Base-by-base conservation (phyloP, 23 red algal species). In the Cyanidioschyzon merolae region DNA sequence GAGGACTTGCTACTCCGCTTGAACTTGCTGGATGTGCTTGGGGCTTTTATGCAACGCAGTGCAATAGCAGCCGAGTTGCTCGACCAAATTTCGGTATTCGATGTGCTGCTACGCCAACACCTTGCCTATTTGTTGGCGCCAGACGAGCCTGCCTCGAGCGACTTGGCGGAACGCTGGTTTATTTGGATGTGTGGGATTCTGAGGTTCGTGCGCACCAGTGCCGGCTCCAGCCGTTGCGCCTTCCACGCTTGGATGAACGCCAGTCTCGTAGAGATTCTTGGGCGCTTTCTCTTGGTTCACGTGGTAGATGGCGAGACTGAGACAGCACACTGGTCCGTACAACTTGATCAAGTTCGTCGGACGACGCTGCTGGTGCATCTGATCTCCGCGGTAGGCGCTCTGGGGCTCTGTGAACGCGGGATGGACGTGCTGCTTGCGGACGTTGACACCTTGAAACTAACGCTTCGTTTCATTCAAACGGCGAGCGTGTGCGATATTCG, bases 391-490 rank as follows among this genome's bases (percentile, higher is more conserved):
- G 63, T 71, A 7, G 63, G 63, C 63, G 12, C 63, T 7, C 63
- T 71, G 12, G 63, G n/a, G n/a, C 21, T 35, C 63, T 32, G 63
- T 27, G 63, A 71, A 12, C 63, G 32, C 29, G 63, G 63, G 12
- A 71, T 71, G 63, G 63, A 71, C 29, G 32, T 71, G n/a, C 63
- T 71, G 32, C 32, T 71, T 27, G 32, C 63, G 2, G 63, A 71
- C 29, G 32, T 71, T 7, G 63, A 71, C 63, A 71, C 63, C 2
- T 27, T 71, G 63, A 25, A 35, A 32, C n/a, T 35, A 7, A 35
- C 63, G 63, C 63, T 71, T 25, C 63, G 63, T 32, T 71, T 71
- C 21, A 12, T 25, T 7, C n/a, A 12, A 3, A 3, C 7, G 12
- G 29, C 63, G n/a, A 25, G n/a, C 7, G 32, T 25, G 12, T 17